Conservation (phyloP, 192 early-diverging fungal species). For the Backusella macrospora region DNA sequence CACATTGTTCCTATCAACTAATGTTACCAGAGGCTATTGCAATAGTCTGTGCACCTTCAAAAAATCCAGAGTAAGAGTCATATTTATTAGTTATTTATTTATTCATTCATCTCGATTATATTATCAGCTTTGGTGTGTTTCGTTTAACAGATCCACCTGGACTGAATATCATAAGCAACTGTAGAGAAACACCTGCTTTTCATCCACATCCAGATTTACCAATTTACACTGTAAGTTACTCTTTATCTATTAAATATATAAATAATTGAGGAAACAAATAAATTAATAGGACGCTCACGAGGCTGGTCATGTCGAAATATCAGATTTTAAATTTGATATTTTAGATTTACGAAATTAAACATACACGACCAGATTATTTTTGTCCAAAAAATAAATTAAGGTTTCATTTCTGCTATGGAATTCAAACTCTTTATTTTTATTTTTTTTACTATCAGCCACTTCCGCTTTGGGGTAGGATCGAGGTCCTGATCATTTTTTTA, state of each 20-base stretch:
- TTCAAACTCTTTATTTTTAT: no score
- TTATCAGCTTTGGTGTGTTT: slow-evolving; percentile 74
- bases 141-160: slow-evolving; percentile 86
- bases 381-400: no score
- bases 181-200: slow-evolving; percentile 69
- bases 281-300: slow-evolving; percentile 29
- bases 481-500: no score
- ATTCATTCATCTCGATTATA: background rate
- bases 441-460: no score
- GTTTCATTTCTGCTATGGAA: no score
- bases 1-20: slow-evolving; percentile 88
- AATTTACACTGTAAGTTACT: slow-evolving; percentile 53
- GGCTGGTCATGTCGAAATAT: slow-evolving; percentile 29
- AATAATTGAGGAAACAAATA: background rate
- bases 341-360: slow-evolving; percentile 29
- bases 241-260: background rate
- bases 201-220: slow-evolving; percentile 77
- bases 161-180: slow-evolving; percentile 75
- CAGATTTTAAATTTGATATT: slow-evolving; percentile 23
- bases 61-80: slow-evolving; percentile 58
- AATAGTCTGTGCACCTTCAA: slow-evolving; percentile 81
- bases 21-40: slow-evolving; percentile 93
- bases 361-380: no score
- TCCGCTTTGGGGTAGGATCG: no score
- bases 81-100: background rate